Conservation (phyloP, 139 green algal species). For the Tetraselmis striata region DNA sequence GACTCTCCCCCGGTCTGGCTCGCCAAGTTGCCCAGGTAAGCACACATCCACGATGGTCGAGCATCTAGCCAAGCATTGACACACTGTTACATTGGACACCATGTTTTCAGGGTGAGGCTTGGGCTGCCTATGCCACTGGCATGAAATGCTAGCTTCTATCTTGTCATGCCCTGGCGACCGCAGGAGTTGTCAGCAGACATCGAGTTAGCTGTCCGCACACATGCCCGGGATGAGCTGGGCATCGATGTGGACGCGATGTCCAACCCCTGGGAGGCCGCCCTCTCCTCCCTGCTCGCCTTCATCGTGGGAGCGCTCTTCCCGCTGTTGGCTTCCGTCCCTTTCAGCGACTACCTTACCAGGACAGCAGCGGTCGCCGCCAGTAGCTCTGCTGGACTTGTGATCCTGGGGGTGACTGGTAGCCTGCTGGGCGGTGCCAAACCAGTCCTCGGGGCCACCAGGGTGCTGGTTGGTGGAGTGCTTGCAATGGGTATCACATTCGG, state of each 20-base stretch:
- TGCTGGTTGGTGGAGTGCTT: conserved; percentile 70
- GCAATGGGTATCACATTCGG: conserved; percentile 73
- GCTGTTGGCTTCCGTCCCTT: conserved; percentile 2
- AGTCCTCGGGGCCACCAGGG: conserved; percentile 39
- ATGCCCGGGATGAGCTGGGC: conserved; percentile 82
- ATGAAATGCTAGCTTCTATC: too few species aligned
- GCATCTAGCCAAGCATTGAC: too few species aligned
- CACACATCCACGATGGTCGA: too few species aligned
- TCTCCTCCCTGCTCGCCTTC: not conserved
- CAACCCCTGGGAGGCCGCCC: conserved; percentile 55
- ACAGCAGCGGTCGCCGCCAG: not conserved
- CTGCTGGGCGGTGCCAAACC: conserved; percentile 56
- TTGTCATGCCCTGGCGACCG: not conserved
- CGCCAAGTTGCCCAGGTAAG: not conserved
- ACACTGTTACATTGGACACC: too few species aligned
- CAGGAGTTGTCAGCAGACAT: not conserved
- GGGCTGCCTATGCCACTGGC: too few species aligned
- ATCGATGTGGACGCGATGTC: conserved; percentile 84
- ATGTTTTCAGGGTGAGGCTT: too few species aligned
- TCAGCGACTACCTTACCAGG: not conserved
- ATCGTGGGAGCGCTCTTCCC: not conserved
- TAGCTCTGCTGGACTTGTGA: conserved; percentile 25
- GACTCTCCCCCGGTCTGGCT: not conserved
- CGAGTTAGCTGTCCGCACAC: conserved; percentile 43
- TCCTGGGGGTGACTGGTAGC: conserved; percentile 63